phyloP scores from a whole-genome alignment of 345 rosid species.

The Hirschfeldia incana region DNA sequence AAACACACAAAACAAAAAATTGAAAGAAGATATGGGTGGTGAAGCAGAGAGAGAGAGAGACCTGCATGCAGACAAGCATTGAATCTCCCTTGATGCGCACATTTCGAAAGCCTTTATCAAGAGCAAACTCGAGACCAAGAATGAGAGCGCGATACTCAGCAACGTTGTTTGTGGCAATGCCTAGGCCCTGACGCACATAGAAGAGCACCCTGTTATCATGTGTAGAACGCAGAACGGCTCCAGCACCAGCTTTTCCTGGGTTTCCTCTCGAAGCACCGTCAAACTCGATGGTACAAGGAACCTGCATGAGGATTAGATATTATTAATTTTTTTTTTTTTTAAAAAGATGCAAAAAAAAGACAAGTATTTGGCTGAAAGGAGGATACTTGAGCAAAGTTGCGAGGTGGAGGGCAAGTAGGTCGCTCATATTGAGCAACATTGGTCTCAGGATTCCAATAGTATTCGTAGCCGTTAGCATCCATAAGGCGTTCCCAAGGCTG shows the following conservation, averaged over 20 bases:
- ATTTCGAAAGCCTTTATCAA: slow-evolving; percentile 57
- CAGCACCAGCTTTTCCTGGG: slow-evolving; percentile 95
- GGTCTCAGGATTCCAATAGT: slow-evolving; percentile 96
- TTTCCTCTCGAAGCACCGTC: slow-evolving; percentile 97
- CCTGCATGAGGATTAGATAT: slow-evolving; percentile 37
- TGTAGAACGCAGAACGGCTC: slow-evolving; percentile 64
- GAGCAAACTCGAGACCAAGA: slow-evolving; percentile 71
- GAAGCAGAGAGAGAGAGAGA: slow-evolving; percentile 22
- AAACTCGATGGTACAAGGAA: slow-evolving; percentile 61
- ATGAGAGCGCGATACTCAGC: slow-evolving; percentile 82
- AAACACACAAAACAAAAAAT: too few species aligned
- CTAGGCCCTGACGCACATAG: slow-evolving; percentile 64
- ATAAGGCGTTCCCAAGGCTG: slow-evolving; percentile 96
- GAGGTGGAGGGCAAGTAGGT: slow-evolving; percentile 46
- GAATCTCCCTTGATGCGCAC: slow-evolving; percentile 70
- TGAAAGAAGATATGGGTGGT: neutral
- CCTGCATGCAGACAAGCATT: slow-evolving; percentile 89
- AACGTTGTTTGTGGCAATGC: slow-evolving; percentile 77
- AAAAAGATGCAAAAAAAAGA: neutral
- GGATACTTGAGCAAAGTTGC: slow-evolving; percentile 49
- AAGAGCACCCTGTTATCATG: slow-evolving; percentile 55
- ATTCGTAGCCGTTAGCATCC: slow-evolving; percentile 88
- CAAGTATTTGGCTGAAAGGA: slow-evolving; percentile 45
- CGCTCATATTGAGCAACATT: slow-evolving; percentile 89
- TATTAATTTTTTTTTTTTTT: neutral